phyloP scores from a whole-genome alignment of 2,329 filamentous ascomycete genomes.

The Colletotrichum gloeosporioides region DNA sequence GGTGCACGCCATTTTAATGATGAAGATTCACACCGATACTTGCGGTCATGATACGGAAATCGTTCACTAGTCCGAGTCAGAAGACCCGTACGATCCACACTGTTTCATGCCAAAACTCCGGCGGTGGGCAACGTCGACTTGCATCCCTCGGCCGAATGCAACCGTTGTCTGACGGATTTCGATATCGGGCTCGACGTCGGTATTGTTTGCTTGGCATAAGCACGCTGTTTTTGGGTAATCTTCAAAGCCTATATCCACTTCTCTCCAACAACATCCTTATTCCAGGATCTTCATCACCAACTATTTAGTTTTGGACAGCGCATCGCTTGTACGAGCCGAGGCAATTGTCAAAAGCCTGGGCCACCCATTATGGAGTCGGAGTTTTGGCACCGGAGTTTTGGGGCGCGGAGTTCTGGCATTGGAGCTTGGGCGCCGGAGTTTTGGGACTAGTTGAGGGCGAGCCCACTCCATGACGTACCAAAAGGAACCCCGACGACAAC shows the following conservation, averaged over 20 bases:
- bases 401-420: background rate
- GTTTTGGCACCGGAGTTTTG: background rate
- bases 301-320: background rate
- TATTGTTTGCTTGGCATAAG: background rate
- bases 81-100: background rate
- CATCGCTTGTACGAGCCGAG: background rate
- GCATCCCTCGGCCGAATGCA: background rate
- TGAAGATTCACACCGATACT: background rate
- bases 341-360: background rate
- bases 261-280: background rate
- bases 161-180: background rate
- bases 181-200: background rate
- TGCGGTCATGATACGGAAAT: background rate
- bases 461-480: background rate
- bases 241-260: background rate
- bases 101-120: background rate
- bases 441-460: background rate
- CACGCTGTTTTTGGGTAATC: background rate
- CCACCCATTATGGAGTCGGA: background rate
- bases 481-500: background rate
- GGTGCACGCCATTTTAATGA: background rate
- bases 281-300: background rate
- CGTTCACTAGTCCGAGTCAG: background rate
- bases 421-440: background rate
- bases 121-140: background rate